A percentile compares a stretch with the other conserved stretches of the same genome.
These are phyloP conservation scores for Chimonanthus praecox DNA, from an alignment of 164 flowering plant species.

Conservation along the genomic window DNA sequence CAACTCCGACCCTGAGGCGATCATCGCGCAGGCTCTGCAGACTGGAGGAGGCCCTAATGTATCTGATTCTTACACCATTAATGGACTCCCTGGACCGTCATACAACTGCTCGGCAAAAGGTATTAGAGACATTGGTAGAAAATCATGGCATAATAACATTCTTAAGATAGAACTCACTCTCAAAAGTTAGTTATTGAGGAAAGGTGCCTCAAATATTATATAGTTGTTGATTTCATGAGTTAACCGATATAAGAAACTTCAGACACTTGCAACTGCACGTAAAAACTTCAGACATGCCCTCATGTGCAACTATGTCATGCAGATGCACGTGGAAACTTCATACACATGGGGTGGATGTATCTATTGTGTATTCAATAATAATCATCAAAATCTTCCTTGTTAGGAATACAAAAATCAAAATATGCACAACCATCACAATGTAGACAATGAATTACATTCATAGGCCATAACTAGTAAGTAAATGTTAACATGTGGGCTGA, in stretches of 20 bases:
- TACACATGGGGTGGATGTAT: not conserved
- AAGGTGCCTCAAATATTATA: too few relatives aligned
- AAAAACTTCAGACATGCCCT: not conserved
- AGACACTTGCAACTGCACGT: not conserved
- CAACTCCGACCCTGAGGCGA: slow-evolving; percentile 42
- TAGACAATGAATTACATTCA: not conserved
- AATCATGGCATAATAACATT: too few relatives aligned
- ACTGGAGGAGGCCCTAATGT: slow-evolving; percentile 52
- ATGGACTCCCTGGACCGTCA: slow-evolving; percentile 51
- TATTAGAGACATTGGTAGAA: slow-evolving; percentile 5
- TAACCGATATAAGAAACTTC: too few relatives aligned
- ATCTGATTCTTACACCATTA: slow-evolving; percentile 53
- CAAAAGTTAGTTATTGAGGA: too few relatives aligned
- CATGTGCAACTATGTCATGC: not conserved
- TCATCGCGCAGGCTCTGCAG: slow-evolving; percentile 34
- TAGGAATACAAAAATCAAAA: slow-evolving; percentile 5
- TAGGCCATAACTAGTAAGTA: not conserved
- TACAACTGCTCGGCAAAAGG: slow-evolving; percentile 48
- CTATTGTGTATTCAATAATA: not conserved
- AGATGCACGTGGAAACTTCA: not conserved
- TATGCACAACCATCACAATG: slow-evolving; percentile 32
- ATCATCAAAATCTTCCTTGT: not conserved
- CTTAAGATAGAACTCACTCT: too few relatives aligned
- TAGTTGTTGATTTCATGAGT: too few relatives aligned
- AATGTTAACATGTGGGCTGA: not conserved